A percentile compares a stretch with the other conserved stretches of the same genome.
Conservation (phyloP, 441 rosid species). For the Theobroma grandiflorum region DNA sequence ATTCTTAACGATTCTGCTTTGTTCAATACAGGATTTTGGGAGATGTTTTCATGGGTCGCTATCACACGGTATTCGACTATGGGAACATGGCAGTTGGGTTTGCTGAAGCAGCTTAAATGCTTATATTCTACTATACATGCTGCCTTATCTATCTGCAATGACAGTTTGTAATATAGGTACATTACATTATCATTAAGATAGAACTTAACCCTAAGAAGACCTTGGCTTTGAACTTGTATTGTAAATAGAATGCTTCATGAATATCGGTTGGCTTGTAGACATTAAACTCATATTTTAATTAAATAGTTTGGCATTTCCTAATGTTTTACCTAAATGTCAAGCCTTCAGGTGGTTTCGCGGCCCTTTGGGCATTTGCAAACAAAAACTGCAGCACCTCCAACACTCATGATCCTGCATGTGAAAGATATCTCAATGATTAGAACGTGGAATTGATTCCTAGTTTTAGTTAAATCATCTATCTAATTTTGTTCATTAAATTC, state of each 20-base stretch:
- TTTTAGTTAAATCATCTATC: too few species aligned
- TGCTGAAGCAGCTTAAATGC: constrained; percentile 60
- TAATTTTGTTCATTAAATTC: too few species aligned
- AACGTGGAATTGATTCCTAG: too few species aligned
- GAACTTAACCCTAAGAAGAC: neutral
- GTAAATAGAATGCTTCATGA: neutral
- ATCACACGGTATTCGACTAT: constrained; percentile 57
- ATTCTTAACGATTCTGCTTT: neutral
- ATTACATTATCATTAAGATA: neutral
- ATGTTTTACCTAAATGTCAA: neutral
- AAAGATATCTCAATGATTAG: too few species aligned
- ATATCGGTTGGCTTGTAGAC: neutral
- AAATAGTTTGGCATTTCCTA: neutral
- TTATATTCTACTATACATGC: neutral
- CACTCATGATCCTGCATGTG: too few species aligned
- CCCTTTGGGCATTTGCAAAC: too few species aligned
- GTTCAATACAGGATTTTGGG: constrained; percentile 67
- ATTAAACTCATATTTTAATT: neutral
- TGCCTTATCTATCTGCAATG: neutral
- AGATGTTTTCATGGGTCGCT: constrained; percentile 74
- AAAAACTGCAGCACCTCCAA: neutral
- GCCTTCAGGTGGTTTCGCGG: neutral
- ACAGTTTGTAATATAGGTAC: neutral
- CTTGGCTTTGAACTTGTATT: constrained; percentile 6
- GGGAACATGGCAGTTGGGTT: constrained; percentile 64